These are phyloP conservation scores for Lentinus brumalis DNA, from an alignment of 768 basidiomycete species.

Conservation along the genomic window DNA sequence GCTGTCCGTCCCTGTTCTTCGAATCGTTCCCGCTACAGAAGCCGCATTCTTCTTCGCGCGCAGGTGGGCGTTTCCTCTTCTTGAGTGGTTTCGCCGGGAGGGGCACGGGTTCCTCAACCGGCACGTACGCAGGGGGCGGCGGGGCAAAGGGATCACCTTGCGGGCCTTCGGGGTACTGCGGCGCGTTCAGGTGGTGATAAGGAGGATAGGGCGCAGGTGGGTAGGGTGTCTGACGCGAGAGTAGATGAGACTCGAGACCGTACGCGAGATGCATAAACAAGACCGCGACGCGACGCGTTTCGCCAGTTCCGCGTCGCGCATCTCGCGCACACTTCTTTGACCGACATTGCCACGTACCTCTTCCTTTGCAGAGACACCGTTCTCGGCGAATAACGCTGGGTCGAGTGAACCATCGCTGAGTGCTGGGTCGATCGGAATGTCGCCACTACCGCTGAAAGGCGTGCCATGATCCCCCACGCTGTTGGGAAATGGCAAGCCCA, in stretches of 20 bases:
- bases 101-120: constrained; percentile 42
- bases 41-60: constrained; percentile 69
- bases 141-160: constrained; percentile 84
- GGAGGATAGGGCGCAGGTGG: constrained; percentile 18
- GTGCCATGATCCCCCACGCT: constrained; percentile 53
- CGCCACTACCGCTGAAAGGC: constrained; percentile 52
- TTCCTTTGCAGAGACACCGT: neutral
- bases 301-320: constrained; percentile 26
- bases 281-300: constrained; percentile 75
- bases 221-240: constrained; percentile 21
- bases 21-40: constrained; percentile 73
- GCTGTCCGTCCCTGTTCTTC: constrained; percentile 55
- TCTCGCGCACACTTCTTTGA: constrained; percentile 12
- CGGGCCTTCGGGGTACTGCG: constrained; percentile 71
- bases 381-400: constrained; percentile 27
- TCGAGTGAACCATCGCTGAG: constrained; percentile 41
- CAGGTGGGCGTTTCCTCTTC: constrained; percentile 43
- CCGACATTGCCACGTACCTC: constrained; percentile 24
- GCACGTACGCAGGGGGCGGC: constrained; percentile 52
- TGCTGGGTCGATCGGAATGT: constrained; percentile 83
- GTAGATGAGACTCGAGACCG: constrained; percentile 11
- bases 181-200: constrained; percentile 29
- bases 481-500: constrained; percentile 15
- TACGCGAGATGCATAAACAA: constrained; percentile 20
- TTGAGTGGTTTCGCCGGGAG: constrained; percentile 45